Base-by-base conservation (phyloP, 768 basidiomycete genomes). In the Baorangia bicolor region DNA sequence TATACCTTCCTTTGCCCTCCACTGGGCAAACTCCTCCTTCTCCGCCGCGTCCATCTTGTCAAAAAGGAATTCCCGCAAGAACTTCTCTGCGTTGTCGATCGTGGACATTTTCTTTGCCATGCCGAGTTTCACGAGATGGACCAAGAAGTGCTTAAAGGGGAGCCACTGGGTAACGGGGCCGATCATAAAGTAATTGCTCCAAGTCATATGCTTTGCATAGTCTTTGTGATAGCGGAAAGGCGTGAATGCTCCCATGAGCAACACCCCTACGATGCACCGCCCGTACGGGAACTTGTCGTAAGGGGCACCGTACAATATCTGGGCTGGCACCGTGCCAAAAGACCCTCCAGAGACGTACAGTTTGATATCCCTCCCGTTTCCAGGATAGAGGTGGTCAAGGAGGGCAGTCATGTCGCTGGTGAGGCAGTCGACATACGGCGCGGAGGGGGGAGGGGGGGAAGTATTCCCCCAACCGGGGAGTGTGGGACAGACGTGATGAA, bases 381-480 rank as follows among this genome's bases (percentile, higher is more conserved):
- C 62, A 0, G 82, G 80, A 58, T 83, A 80, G 30, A 83, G 74
- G 63, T 82, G 79, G 20, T 73, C 65, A 38, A 85, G 72, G 40
- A 85, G 70, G 13, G 74, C 67, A 1, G 77, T 74, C 56, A 79
- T 75, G 61, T 82, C 81, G 45, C 69, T 56, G 31, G 73, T 71
- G 51, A 85, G 67, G 13, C 73, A 72, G 23, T 74, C 67, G 46
- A 77, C 64, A 61, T 79, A 84, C 2, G 75, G 61, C 0, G 65
- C 53, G 9, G 66, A 54, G 9, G 70, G 56, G 4, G 64, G 64
- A 6, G 75, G 65, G 1, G 79, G 75, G 0, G 81, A 80, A 6
- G 83, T 78, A 42, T 73, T 73, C 4, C 83, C 83, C 83, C 84
- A 85, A 2, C 82, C 84, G 21, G 81, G 79, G 31, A 85, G 77